Evolutionary conservation across 1,284 basidiomycete species (phyloP), one percentile per base, ranked within the genome.

Genomic region (Tremellales sp.): DNA sequence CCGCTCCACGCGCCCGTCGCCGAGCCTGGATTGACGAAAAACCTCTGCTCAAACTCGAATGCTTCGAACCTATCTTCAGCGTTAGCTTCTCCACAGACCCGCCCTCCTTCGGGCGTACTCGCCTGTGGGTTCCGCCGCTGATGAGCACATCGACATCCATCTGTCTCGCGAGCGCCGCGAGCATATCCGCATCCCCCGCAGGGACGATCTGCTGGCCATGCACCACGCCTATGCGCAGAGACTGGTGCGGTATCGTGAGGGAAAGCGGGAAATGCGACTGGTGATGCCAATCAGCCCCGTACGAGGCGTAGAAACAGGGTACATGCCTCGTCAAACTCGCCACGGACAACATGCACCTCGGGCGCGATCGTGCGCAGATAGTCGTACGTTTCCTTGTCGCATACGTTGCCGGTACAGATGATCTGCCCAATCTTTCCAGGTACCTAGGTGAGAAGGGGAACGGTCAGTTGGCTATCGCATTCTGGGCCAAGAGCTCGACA

Each of bases 401-500:
- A 95, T 12, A 97, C 85, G 68, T 98, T 98, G 40, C 94, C 95
- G 0, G 94, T 98, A 70, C 92, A 95, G 27, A 98, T 79, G 54
- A 98, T 95, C 73, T 98, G 94, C 56, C 94, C 89, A 33, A 98
- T 98, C 75, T 98, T 98, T 29, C 95, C 94, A 9, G 94, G 84
- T 2, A 93, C 74, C 74, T 76, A 45, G 19, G 10, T 25, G 16
- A 31, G 29, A 31, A 10, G 29, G 29, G 29, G 29, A 31, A 10
- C 29, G 29, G 29, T 3, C 19, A 27, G 25, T 18, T 19, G 27
- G 31, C 35, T 5, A 27, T 24, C 13, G 6, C 29, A 31, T 16
- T 31, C 16, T 16, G 29, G 10, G 16, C 29, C 29, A 31, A n/a
- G n/a, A n/a, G n/a, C 29, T 31, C 16, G 4, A 67, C 74, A 32